Base-by-base conservation (phyloP, 345 rosid genomes). In the Eucalyptus albens region DNA sequence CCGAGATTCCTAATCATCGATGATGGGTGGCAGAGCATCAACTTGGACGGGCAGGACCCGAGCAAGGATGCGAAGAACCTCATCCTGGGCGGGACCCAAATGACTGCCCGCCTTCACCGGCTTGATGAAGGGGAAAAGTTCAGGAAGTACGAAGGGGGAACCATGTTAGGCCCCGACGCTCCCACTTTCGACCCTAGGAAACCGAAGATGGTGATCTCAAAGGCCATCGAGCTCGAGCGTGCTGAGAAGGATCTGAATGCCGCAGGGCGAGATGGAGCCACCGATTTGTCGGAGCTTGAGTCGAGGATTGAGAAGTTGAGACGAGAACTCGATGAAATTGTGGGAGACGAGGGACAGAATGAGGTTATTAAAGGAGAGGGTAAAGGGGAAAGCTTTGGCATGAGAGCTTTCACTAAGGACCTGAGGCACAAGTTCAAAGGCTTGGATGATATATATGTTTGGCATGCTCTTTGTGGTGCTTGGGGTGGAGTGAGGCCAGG, bases 381-480 rank as follows among this genome's bases (percentile, higher is more conserved):
- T 72, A 37, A 72, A 11, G 83, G 45, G 22, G 27, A 40, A 77
- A 77, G 83, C 83, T 77, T 77, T 77, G 98, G 98, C 21, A 86
- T 96, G 93, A 89, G 91, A 90, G 96, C 96, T 33, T 95, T 97
- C 89, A 92, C 95, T 26, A 90, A 88, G 83, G 99, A 97, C 90
- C 90, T 96, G 91, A 96, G 96, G 90, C 88, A 87, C 37, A 92
- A 90, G 81, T 97, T 96, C 88, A 93, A 94, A 89, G 92, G 94
- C 19, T 90, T 96, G 90, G 97, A 96, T 89, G 97, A 96, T 62
- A 94, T 96, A 50, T 94, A 94, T 60, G 97, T 96, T 86, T 95
- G 99, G 97, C 98, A 96, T 77, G 96, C 98, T 31, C 95, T 96
- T 1, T 96, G 98, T 88, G 99, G 99, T 62, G 97, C 96, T 26